These are phyloP conservation scores for Sisymbrium irio DNA, from an alignment of 345 rosid species.

Conservation along the genomic window DNA sequence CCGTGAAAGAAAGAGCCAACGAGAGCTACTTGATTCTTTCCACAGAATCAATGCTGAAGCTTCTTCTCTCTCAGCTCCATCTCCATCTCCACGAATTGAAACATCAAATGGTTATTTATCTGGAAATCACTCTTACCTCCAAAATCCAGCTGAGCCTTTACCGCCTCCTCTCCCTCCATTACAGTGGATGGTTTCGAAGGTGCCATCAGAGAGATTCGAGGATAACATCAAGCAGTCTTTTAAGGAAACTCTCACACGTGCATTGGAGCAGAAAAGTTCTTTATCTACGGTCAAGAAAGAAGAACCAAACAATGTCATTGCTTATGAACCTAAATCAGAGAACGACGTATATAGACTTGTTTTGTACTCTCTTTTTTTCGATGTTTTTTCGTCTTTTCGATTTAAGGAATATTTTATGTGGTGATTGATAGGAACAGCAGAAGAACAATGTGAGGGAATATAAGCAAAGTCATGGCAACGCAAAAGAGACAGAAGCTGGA, in stretches of 20 bases:
- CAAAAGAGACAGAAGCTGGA: slow-evolving; percentile 51
- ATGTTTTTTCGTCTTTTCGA: background rate
- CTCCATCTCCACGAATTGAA: slow-evolving; percentile 30
- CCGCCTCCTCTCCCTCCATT: slow-evolving; percentile 80
- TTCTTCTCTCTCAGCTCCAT: slow-evolving; percentile 30
- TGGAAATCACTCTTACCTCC: slow-evolving; percentile 32
- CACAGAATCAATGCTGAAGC: slow-evolving; percentile 37
- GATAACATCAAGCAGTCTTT: slow-evolving; percentile 38
- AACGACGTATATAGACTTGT: slow-evolving; percentile 31
- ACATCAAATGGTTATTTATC: slow-evolving; percentile 36
- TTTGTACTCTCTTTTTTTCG: background rate
- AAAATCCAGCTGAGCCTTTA: slow-evolving; percentile 38
- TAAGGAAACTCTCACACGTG: slow-evolving; percentile 28
- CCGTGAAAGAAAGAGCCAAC: slow-evolving; percentile 43
- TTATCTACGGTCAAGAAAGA: slow-evolving; percentile 37
- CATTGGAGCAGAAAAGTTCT: slow-evolving; percentile 26
- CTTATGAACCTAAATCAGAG: slow-evolving; percentile 33
- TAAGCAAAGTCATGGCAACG: slow-evolving; percentile 42
- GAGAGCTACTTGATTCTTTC: slow-evolving; percentile 46
- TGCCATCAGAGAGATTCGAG: slow-evolving; percentile 26
- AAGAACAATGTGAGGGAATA: slow-evolving; percentile 39
- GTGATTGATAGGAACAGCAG: slow-evolving; percentile 25
- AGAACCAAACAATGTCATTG: slow-evolving; percentile 30
- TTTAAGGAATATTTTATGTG: slow-evolving; percentile 2
- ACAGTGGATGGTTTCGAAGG: slow-evolving; percentile 54